Base-by-base conservation (phyloP, 2,329 filamentous ascomycete species). In the Thielaviopsis musarum region DNA sequence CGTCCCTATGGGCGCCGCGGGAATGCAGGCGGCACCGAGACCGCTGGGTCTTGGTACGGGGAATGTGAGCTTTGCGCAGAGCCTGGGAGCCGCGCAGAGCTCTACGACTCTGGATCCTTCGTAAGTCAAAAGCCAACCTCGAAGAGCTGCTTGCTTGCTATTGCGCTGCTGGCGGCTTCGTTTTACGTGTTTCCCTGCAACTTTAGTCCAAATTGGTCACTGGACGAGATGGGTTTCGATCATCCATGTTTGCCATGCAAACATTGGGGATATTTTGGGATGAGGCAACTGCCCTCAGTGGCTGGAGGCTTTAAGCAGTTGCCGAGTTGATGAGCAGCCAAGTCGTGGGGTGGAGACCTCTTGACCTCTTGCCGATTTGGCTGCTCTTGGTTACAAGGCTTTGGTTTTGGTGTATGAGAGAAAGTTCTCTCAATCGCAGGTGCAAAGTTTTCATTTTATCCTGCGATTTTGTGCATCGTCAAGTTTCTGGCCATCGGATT, bases 31-130 rank as follows among this genome's bases (percentile, higher is more conserved):
- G 64, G 73, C 75, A 56, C 69, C 73, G 59, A 74, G 53, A 30
- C 58, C 79, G 66, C 76, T 81, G 71, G 70, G 81, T 28, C 38
- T 56, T 66, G 75, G 77, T 63, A 56, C 61, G 12, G 74, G 80
- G 65, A 82, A 78, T 69, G 73, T 82, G 61, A 85, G 81, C 69
- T 85, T 85, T 70, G 81, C 82, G 55, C 82, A 85, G 68, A 84
- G 80, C 67, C 72, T 85, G 66, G 77, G 77, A 66, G 79, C 79
- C 63, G 83, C 81, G 61, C 81, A 83, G 70, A 77, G 79, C 65
- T 73, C 78, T 65, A 81, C 81, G 63, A 77, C 81, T 51, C 70
- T 85, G 62, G 82, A 85, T 68, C 73, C 80, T 60, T 82, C 81
- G 82, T 85, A 79, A 71, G 82, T 83, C 65, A 21, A 49, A 7